Evolutionary conservation across 495 filamentous ascomycete genomes (phyloP), one percentile per base, ranked within the genome.

Genomic region (Hypoxylon intermedium): DNA sequence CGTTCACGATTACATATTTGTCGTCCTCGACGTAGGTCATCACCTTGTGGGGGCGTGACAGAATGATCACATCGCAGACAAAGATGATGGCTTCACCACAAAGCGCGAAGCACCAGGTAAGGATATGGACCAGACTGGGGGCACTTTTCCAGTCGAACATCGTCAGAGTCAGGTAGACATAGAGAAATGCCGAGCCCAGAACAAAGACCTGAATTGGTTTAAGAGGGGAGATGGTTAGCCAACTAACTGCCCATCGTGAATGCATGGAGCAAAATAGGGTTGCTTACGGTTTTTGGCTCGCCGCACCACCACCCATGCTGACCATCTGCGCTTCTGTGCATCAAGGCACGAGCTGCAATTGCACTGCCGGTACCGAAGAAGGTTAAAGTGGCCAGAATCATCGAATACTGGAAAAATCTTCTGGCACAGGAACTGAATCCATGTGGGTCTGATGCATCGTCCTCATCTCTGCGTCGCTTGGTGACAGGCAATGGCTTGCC

Each of bases 281-380:
- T 15, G 82, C 89, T 76, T 86, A 98, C 93, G 71, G 89, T 88
- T 51, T 86, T 83, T 23, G 89, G 79, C 74, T 96, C 85, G 21
- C 90, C 91, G 69, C 91, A 94, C 94, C 93, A 97, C 92, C 93
- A 97, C 34, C 85, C 78, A 60, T 89, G 79, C 21, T 87, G 63
- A 6, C 61, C 67, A 7, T 58, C 48, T 20, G 57, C 61, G 34
- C 36, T 67, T 38, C 46, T 57, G 46, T 69, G 58, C 13, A 71
- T 46, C 53, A 96, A 77, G 55, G 91, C 89, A 79, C 92, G 94
- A 50, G 83, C 52, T 40, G 94, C 84, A 63, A 95, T 87, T 66
- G 90, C 86, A 42, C 77, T 79, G 34, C 88, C 84, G 74, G 92
- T 91, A 40, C 77, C 89, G 41, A 93, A 71, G 50, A 94, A 89